phyloP scores from a whole-genome alignment of 208 protist species.

The Trypanosoma conorhini region DNA sequence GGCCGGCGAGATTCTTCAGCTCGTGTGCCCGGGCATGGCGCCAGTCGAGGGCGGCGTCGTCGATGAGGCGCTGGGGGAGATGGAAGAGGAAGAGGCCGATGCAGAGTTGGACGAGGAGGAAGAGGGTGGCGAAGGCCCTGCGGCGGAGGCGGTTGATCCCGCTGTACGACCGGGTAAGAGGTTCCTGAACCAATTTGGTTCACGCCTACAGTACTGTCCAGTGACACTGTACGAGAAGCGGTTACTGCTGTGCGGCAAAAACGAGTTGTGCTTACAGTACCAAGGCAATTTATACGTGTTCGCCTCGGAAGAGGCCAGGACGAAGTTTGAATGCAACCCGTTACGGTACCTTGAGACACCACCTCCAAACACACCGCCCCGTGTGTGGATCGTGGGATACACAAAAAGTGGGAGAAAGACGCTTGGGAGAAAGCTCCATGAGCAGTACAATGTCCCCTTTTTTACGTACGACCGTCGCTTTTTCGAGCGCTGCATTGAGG shows the following conservation, averaged over 20 bases:
- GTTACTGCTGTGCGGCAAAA: conserved; percentile 65
- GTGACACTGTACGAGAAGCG: conserved; percentile 73
- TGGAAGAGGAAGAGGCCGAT: conserved; percentile 52
- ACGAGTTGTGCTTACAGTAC: conserved; percentile 63
- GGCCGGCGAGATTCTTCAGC: conserved; percentile 47
- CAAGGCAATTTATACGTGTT: conserved; percentile 76
- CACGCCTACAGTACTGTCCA: conserved; percentile 77
- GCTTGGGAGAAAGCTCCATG: conserved; percentile 50
- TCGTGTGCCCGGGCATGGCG: conserved; percentile 46
- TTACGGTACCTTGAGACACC: conserved; percentile 56
- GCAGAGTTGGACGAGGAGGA: conserved; percentile 57
- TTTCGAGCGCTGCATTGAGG: conserved; percentile 77
- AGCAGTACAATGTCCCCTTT: conserved; percentile 60
- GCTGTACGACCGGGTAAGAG: conserved; percentile 46
- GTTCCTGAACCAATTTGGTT: conserved; percentile 86
- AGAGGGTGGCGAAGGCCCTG: conserved; percentile 11
- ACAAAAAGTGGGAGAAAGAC: conserved; percentile 71
- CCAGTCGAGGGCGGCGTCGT: conserved; percentile 53
- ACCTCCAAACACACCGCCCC: conserved; percentile 54
- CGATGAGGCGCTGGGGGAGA: conserved; percentile 50
- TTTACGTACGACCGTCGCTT: conserved; percentile 75
- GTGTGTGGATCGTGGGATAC: conserved; percentile 81
- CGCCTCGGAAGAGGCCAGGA: conserved; percentile 49
- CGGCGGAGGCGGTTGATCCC: conserved; percentile 30
- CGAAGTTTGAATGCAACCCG: conserved; percentile 69